phyloP scores from a whole-genome alignment of 345 rosid genomes.

The Hibiscus mutabilis region DNA sequence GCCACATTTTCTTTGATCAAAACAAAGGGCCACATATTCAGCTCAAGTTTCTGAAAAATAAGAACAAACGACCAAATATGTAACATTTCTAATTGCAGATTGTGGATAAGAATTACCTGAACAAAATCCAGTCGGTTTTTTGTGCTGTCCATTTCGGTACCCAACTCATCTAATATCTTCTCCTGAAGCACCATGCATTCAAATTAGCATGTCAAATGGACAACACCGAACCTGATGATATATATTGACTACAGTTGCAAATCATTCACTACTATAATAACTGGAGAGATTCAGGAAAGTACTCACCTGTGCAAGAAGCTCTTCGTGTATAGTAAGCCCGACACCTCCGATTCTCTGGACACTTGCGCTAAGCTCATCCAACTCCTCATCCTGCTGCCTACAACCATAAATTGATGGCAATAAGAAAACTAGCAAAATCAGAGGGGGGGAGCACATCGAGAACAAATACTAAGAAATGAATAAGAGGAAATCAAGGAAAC shows the following conservation, averaged over 20 bases:
- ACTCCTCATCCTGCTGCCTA: neutral
- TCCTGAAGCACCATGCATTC: neutral
- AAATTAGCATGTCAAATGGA: neutral
- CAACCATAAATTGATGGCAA: neutral
- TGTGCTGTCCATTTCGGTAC: neutral
- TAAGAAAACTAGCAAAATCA: neutral
- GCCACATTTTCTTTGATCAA: neutral
- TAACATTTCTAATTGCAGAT: no score
- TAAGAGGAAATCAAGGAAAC: neutral
- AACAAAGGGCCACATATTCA: neutral
- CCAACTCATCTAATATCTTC: neutral
- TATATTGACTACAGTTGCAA: neutral
- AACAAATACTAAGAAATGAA: no score
- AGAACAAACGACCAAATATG: no score
- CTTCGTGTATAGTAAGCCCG: neutral
- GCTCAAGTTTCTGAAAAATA: neutral
- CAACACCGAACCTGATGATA: neutral
- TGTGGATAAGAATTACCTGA: neutral
- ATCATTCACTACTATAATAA: neutral
- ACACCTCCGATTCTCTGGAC: neutral
- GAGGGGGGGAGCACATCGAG: neutral
- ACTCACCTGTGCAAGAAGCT: neutral
- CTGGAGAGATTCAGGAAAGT: neutral
- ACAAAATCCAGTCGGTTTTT: neutral
- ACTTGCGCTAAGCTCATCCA: neutral